These are phyloP conservation scores for Podaxis sp. DNA, from an alignment of 768 basidiomycete genomes.

Conservation along the genomic window DNA sequence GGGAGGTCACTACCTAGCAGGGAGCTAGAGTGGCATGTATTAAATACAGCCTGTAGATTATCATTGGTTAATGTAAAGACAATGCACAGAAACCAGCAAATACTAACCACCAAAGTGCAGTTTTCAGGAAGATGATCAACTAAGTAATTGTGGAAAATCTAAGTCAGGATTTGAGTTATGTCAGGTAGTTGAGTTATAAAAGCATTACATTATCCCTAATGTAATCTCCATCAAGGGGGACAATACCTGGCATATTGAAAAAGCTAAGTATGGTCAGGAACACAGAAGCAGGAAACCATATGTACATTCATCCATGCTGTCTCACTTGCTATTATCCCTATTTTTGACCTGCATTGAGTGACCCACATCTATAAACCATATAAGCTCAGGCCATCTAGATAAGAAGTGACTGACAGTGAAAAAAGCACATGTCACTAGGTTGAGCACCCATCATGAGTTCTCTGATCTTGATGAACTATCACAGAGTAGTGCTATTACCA, in stretches of 20 bases:
- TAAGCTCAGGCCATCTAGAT: neutral
- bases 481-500: neutral
- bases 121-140: constrained; percentile 34
- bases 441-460: constrained; percentile 39
- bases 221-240: constrained; percentile 32
- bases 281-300: neutral
- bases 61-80: neutral
- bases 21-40: constrained; percentile 38
- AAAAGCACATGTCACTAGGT: constrained; percentile 49
- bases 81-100: neutral
- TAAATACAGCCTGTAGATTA: constrained; percentile 26
- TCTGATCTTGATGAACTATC: constrained; percentile 38
- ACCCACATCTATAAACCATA: constrained; percentile 34
- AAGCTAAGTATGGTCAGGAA: neutral
- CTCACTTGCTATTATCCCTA: constrained; percentile 39
- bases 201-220: constrained; percentile 34
- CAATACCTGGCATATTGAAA: constrained; percentile 23
- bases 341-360: constrained; percentile 44
- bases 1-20: constrained; percentile 26
- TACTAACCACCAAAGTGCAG: constrained; percentile 30
- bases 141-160: constrained; percentile 31
- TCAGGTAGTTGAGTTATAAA: neutral
- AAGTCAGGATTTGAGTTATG: neutral
- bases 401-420: constrained; percentile 38
- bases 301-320: constrained; percentile 51